A percentile compares a stretch with the other conserved stretches of the same genome.
These are phyloP conservation scores for Aspergillus steynii DNA, from an alignment of 495 filamentous ascomycete genomes.

Conservation along the genomic window DNA sequence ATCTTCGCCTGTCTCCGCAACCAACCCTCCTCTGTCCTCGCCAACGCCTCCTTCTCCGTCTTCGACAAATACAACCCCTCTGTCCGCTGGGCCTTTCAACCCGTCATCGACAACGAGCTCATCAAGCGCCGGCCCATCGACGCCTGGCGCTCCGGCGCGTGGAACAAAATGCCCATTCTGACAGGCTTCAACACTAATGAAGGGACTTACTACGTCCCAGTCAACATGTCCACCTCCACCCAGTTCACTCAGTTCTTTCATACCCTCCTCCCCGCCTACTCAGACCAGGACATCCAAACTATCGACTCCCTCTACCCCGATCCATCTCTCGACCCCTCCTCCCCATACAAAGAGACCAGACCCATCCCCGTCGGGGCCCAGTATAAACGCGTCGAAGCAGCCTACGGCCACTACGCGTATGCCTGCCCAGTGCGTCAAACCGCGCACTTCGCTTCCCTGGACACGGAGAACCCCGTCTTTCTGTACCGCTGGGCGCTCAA, in stretches of 20 bases:
- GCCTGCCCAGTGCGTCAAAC: slow-evolving; percentile 65
- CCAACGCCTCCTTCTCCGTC: slow-evolving; percentile 48
- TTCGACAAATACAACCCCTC: slow-evolving; percentile 54
- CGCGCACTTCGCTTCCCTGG: slow-evolving; percentile 47
- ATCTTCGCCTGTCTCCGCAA: slow-evolving; percentile 54
- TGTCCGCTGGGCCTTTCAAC: slow-evolving; percentile 68
- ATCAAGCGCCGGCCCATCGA: slow-evolving; percentile 58
- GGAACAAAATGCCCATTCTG: slow-evolving; percentile 60
- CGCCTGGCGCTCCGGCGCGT: slow-evolving; percentile 51
- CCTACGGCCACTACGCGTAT: slow-evolving; percentile 67
- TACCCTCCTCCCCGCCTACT: slow-evolving; percentile 49
- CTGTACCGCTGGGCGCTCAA: slow-evolving; percentile 61
- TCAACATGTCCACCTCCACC: slow-evolving; percentile 36
- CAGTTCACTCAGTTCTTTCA: slow-evolving; percentile 58
- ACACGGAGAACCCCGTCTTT: slow-evolving; percentile 44
- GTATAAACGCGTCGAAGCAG: slow-evolving; percentile 60
- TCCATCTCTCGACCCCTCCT: slow-evolving; percentile 35
- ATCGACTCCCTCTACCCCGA: slow-evolving; percentile 60
- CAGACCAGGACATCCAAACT: slow-evolving; percentile 41
- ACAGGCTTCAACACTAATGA: slow-evolving; percentile 69
- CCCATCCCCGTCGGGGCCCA: slow-evolving; percentile 47
- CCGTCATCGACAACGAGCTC: slow-evolving; percentile 60
- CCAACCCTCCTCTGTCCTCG: slow-evolving; percentile 45
- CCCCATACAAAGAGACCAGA: slow-evolving; percentile 39
- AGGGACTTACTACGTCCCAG: slow-evolving; percentile 59